Evolutionary conservation across 2,329 filamentous ascomycete genomes (phyloP), one percentile per base, ranked within the genome.

Genomic region (Penicillium janthinellum): DNA sequence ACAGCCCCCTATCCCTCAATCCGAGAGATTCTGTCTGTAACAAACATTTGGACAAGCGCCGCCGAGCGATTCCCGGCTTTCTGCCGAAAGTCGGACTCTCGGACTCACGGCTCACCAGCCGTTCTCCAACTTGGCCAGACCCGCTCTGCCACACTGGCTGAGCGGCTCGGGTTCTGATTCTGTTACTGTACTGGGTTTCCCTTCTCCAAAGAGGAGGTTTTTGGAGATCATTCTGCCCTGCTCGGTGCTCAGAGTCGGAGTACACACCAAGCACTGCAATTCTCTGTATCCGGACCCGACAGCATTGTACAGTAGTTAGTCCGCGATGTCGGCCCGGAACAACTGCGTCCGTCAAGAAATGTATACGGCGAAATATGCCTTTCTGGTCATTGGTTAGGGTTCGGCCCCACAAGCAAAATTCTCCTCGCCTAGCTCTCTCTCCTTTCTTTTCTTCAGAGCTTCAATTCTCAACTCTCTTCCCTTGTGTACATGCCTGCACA

Each of bases 1-100:
- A 5, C 25, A 28, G 25, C 25, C 25, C 25, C 25, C 25, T 28
- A 5, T 28, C 6, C 25, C 25, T 28, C 25, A 28, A 28, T 28
- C 6, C 25, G 0, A 28, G 5, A 17, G 17, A 10, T 41, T 4
- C 3, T n/a, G 11, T 14, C 20, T 7, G 14, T 8, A 20, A 47
- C 22, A 47, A 31, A 14, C 44, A 47, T 47, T 47, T 31, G 44
- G 22, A 20, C 10, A 31, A 20, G 31, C 47, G 28, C 28, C 15
- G 10, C 54, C 57, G 54, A 60, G 28, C 28, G 20, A 44, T 38
- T 31, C 17, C 58, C 58, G 54, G n/a, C 12, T n/a, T 60, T 58
- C 45, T 55, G 60, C 60, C 60, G 60, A 62, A 57, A 47, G 17
- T 61, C 60, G 54, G 60, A 58, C 54, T 45, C 5, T 20, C 7